These are phyloP conservation scores for Pleurotus pulmonarius DNA, from an alignment of 768 basidiomycete species.

Conservation along the genomic window DNA sequence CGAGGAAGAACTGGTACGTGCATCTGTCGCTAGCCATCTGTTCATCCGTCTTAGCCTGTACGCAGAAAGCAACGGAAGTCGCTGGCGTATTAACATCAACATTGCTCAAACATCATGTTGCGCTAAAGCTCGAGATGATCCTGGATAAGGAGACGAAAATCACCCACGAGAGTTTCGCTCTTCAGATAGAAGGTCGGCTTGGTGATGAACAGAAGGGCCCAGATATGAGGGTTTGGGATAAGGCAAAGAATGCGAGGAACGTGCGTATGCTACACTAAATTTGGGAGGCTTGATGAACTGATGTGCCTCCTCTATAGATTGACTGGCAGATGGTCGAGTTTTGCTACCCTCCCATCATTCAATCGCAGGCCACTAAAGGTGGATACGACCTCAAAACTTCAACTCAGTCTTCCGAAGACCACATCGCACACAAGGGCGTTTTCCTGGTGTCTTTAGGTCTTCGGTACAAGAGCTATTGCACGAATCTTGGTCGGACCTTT, in stretches of 20 bases:
- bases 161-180: conserved; percentile 80
- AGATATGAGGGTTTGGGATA: conserved; percentile 90
- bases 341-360: conserved; percentile 93
- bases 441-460: conserved; percentile 85
- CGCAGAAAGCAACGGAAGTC: conserved; percentile 71
- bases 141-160: conserved; percentile 91
- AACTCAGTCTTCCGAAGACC: conserved; percentile 80
- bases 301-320: conserved; percentile 42
- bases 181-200: conserved; percentile 82
- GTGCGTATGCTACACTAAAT: conserved; percentile 41
- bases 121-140: conserved; percentile 84
- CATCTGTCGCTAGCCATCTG: not conserved
- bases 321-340: conserved; percentile 92
- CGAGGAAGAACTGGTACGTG: conserved; percentile 80
- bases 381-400: conserved; percentile 89
- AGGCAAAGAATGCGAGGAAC: conserved; percentile 68
- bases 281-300: not conserved
- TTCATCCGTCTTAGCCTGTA: conserved; percentile 6
- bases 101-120: conserved; percentile 80
- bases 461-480: conserved; percentile 90
- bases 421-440: conserved; percentile 84
- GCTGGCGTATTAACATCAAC: conserved; percentile 83
- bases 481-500: conserved; percentile 90
- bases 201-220: conserved; percentile 88
- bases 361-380: conserved; percentile 77